phyloP scores from a whole-genome alignment of 345 rosid species.

The Gossypium mustelinum region DNA sequence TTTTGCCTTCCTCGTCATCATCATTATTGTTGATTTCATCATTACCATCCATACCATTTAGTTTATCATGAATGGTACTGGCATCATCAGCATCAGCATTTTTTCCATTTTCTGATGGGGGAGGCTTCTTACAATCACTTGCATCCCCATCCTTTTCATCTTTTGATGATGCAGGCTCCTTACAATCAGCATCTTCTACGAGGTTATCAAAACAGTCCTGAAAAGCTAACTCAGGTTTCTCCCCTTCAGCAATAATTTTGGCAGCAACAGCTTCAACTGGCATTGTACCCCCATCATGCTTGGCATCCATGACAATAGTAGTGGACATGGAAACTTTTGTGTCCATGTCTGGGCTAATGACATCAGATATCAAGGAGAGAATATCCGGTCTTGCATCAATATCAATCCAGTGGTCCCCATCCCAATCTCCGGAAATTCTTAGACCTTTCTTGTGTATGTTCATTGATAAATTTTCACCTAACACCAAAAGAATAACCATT shows the following conservation, averaged over 20 bases:
- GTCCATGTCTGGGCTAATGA: constrained; percentile 38
- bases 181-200: constrained; percentile 27
- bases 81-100: constrained; percentile 25
- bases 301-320: constrained; percentile 37
- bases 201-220: constrained; percentile 25
- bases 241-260: constrained; percentile 31
- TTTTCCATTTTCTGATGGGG: constrained; percentile 25
- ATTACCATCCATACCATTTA: constrained; percentile 28
- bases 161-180: constrained; percentile 27
- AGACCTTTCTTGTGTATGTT: constrained; percentile 50
- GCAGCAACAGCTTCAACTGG: constrained; percentile 21
- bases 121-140: constrained; percentile 26
- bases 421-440: constrained; percentile 81
- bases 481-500: constrained; percentile 23
- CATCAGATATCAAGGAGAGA: constrained; percentile 44
- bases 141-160: constrained; percentile 34
- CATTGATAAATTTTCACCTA: constrained; percentile 69
- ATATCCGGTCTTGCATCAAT: constrained; percentile 56
- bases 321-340: constrained; percentile 44
- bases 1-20: constrained; percentile 27
- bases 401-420: constrained; percentile 69
- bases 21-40: constrained; percentile 20
- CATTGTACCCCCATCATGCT: constrained; percentile 23
- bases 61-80: constrained; percentile 25
- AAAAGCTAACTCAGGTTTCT: constrained; percentile 29